Evolutionary conservation across 768 basidiomycete species (phyloP).

Genomic region (Cantharellus anzutake): DNA sequence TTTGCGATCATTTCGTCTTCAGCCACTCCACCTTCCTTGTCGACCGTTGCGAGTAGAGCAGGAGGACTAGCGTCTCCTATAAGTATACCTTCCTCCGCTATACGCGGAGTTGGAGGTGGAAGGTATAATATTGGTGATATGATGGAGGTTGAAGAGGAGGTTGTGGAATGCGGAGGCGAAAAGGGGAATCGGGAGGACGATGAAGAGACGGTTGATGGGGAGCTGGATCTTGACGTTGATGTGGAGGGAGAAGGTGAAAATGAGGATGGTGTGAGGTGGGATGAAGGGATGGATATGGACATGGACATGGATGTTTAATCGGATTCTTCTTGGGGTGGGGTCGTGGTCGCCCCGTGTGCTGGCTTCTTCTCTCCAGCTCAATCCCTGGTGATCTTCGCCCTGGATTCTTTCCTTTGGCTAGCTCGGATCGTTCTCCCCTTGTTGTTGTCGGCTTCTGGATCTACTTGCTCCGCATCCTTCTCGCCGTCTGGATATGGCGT

Average conservation of each 20-base stretch:
- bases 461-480: too few species aligned
- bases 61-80: too few species aligned
- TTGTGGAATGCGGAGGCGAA: not conserved
- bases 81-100: not conserved
- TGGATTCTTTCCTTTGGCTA: too few species aligned
- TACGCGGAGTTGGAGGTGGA: conserved; percentile 1
- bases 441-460: too few species aligned
- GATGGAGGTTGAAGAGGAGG: not conserved
- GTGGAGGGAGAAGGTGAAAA: not conserved
- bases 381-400: too few species aligned
- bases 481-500: too few species aligned
- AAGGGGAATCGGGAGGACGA: conserved; percentile 2
- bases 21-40: too few species aligned
- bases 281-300: conserved; percentile 2
- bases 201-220: conserved; percentile 4
- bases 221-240: conserved; percentile 2
- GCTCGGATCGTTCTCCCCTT: too few species aligned
- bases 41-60: too few species aligned
- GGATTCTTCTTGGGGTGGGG: not conserved
- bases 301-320: conserved; percentile 1
- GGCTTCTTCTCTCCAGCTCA: too few species aligned
- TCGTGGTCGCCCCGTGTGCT: too few species aligned
- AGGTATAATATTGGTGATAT: not conserved
- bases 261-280: not conserved
- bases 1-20: too few species aligned